These are phyloP conservation scores for Xylariaceae sp. DNA, from an alignment of 2,329 filamentous ascomycete genomes.

Conservation along the genomic window DNA sequence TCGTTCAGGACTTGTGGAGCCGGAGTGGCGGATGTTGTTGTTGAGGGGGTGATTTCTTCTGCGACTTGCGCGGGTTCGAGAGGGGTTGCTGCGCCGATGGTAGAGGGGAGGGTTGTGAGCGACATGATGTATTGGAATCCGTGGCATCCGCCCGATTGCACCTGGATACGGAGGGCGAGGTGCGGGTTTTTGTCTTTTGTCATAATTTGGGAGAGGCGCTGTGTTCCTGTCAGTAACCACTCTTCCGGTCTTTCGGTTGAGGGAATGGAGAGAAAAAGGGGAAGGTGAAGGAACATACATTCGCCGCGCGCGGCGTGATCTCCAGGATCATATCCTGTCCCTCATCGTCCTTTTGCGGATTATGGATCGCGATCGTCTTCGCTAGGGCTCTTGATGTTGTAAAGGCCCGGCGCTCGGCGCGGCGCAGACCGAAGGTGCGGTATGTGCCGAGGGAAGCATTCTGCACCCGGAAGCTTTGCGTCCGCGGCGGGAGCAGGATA, in stretches of 20 bases:
- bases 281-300: constrained; percentile 45
- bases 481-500: constrained; percentile 27
- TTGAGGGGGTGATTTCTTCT: constrained; percentile 27
- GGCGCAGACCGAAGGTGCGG: not conserved
- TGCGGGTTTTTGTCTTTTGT: constrained; percentile 65
- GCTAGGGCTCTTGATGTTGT: constrained; percentile 8
- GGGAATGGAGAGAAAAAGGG: too few relatives aligned
- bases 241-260: too few relatives aligned
- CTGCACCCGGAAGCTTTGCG: constrained; percentile 29
- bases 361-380: constrained; percentile 52
- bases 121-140: constrained; percentile 98
- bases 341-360: constrained; percentile 74
- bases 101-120: constrained; percentile 57
- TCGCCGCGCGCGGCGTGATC: constrained; percentile 77
- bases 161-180: constrained; percentile 82
- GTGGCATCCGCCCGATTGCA: constrained; percentile 92
- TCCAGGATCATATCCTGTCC: constrained; percentile 79
- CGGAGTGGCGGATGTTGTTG: constrained; percentile 25
- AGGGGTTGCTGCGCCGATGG: constrained; percentile 6
- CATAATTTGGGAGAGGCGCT: constrained; percentile 76
- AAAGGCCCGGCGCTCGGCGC: constrained; percentile 1
- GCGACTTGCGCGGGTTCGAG: constrained; percentile 9
- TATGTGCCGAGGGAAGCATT: constrained; percentile 17
- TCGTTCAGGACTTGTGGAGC: constrained; percentile 40
- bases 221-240: not conserved